Conservation (phyloP, 176 grass and related monocot genomes). For the Elaeis guineensis region DNA sequence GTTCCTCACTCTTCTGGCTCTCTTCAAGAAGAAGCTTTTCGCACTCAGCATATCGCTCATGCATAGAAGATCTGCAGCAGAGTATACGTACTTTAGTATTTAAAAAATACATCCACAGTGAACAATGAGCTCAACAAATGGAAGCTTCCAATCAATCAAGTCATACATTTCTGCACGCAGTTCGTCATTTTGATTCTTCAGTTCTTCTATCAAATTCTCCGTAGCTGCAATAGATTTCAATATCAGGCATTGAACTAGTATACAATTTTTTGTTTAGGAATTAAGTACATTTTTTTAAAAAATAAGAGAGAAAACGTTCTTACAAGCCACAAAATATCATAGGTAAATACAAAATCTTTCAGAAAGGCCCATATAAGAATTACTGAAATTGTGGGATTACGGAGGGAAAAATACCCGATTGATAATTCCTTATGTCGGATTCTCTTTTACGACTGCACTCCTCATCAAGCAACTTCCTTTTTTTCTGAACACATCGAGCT, state of each 20-base stretch:
- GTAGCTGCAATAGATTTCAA: conserved; percentile 15
- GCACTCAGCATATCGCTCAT: conserved; percentile 16
- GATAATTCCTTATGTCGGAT: conserved; percentile 11
- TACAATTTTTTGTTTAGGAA: too few species aligned
- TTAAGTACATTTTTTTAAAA: too few species aligned
- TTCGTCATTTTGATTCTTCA: conserved; percentile 31
- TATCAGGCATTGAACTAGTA: not conserved
- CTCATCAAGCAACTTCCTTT: conserved; percentile 38
- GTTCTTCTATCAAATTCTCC: conserved; percentile 20
- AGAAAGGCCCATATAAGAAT: too few species aligned
- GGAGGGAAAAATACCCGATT: conserved; percentile 26
- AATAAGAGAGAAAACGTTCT: too few species aligned
- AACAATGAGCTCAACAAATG: too few species aligned
- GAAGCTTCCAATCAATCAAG: not conserved
- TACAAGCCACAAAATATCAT: too few species aligned
- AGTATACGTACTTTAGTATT: too few species aligned
- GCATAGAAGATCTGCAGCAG: conserved; percentile 25
- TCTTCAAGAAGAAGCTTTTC: conserved; percentile 25
- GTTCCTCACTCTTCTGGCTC: conserved; percentile 20
- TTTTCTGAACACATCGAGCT: conserved; percentile 29
- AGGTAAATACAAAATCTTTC: too few species aligned
- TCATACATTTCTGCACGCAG: conserved; percentile 42
- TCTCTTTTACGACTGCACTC: conserved; percentile 15
- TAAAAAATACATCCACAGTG: too few species aligned
- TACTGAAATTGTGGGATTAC: too few species aligned